phyloP scores from a whole-genome alignment of 2,329 filamentous ascomycete genomes.

The Hymenoscyphus linearis region DNA sequence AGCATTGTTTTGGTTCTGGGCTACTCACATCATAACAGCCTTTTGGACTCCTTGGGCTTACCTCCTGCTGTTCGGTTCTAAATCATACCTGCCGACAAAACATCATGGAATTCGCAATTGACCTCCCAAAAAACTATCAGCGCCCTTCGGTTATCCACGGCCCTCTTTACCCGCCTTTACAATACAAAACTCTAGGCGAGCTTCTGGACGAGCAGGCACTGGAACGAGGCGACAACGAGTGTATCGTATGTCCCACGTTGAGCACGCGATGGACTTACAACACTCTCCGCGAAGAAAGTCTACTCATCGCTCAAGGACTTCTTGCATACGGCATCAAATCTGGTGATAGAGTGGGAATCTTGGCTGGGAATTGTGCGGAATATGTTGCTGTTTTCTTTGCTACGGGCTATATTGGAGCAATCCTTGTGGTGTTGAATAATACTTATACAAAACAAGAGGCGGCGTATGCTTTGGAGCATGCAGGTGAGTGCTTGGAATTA shows the following conservation, averaged over 20 bases:
- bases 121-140: slow-evolving; percentile 4
- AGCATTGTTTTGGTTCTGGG: background rate
- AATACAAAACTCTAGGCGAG: slow-evolving; percentile 67
- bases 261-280: slow-evolving; percentile 28
- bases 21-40: background rate
- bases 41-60: background rate
- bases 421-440: slow-evolving; percentile 75
- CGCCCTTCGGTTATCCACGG: slow-evolving; percentile 56
- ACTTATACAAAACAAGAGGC: slow-evolving; percentile 73
- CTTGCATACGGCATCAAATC: slow-evolving; percentile 10
- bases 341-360: slow-evolving; percentile 21
- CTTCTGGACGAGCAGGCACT: slow-evolving; percentile 66
- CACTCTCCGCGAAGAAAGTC: slow-evolving; percentile 35
- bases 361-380: slow-evolving; percentile 21
- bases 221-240: slow-evolving; percentile 57
- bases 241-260: slow-evolving; percentile 4
- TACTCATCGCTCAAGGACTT: slow-evolving; percentile 32
- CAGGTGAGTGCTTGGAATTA: slow-evolving; percentile 42
- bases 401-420: slow-evolving; percentile 47
- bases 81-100: background rate
- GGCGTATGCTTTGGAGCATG: slow-evolving; percentile 64
- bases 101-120: slow-evolving; percentile 8
- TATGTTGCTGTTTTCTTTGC: slow-evolving; percentile 30
- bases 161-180: slow-evolving; percentile 60
- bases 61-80: background rate